Percentiles rank a stretch among this genome's conserved stretches.
These are phyloP conservation scores for Entomortierella parvispora DNA, from an alignment of 192 early-diverging fungal species.

Conservation along the genomic window DNA sequence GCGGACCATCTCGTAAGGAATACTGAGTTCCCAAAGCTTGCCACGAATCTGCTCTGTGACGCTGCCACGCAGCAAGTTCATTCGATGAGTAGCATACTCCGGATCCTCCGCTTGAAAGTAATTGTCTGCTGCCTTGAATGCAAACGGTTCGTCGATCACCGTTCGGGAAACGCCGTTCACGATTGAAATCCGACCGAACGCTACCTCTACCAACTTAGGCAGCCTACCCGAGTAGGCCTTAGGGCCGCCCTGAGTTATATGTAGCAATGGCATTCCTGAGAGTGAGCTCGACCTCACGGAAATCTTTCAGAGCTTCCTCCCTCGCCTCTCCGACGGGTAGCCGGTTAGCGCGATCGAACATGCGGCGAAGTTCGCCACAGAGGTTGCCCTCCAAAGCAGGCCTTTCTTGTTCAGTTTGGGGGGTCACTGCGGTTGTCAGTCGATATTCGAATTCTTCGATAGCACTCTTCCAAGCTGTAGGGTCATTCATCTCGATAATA, in stretches of 20 bases:
- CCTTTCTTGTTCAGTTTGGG: slow-evolving; percentile 9
- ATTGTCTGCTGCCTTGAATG: too few relatives aligned
- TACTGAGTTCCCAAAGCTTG: slow-evolving; percentile 11
- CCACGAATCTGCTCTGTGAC: background rate
- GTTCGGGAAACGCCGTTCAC: slow-evolving; percentile 3
- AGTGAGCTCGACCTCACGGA: slow-evolving; percentile 8
- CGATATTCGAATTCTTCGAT: slow-evolving; percentile 9
- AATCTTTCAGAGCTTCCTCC: slow-evolving; percentile 2
- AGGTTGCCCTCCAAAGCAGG: slow-evolving; percentile 11
- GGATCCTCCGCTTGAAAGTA: slow-evolving; percentile 16
- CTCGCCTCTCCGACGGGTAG: too few relatives aligned
- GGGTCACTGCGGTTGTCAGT: slow-evolving; percentile 5
- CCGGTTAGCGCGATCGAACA: slow-evolving; percentile 1
- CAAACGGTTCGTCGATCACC: slow-evolving; percentile 23
- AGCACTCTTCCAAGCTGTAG: slow-evolving; percentile 1
- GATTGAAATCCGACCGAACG: slow-evolving; percentile 14
- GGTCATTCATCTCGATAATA: slow-evolving; percentile 4
- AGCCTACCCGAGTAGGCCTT: slow-evolving; percentile 16
- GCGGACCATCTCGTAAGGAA: slow-evolving; percentile 5
- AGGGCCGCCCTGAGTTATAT: slow-evolving; percentile 21
- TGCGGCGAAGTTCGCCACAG: slow-evolving; percentile 7
- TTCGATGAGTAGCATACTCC: background rate
- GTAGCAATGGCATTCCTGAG: slow-evolving; percentile 7
- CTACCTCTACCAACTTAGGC: slow-evolving; percentile 18
- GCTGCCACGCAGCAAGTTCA: background rate